Percentiles rank a stretch among this genome's conserved stretches.
These are phyloP conservation scores for Aegilops speltoides DNA, from an alignment of 176 grass and related monocot genomes.

Conservation along the genomic window DNA sequence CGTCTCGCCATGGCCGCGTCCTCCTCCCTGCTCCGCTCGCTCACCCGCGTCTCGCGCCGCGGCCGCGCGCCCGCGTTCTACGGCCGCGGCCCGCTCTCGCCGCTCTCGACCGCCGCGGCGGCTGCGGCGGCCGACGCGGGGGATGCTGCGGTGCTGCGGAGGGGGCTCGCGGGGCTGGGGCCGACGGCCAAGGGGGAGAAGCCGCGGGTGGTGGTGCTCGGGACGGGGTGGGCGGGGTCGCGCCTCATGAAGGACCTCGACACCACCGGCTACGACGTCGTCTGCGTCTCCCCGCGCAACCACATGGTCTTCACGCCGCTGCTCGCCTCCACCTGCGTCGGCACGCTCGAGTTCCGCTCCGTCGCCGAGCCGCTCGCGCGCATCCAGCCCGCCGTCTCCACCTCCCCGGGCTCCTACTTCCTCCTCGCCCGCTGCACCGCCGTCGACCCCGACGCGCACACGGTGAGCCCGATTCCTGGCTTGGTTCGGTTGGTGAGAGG, in stretches of 20 bases:
- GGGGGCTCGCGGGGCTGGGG: constrained; percentile 46
- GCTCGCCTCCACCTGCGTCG: constrained; percentile 96
- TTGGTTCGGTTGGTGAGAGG: not conserved
- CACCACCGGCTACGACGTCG: constrained; percentile 71
- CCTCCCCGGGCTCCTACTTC: constrained; percentile 73
- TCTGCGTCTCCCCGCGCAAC: constrained; percentile 93
- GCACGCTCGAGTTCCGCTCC: constrained; percentile 98
- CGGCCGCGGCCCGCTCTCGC: not conserved
- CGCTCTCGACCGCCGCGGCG: constrained; percentile 20
- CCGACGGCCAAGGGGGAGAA: constrained; percentile 79
- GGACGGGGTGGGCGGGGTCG: constrained; percentile 89
- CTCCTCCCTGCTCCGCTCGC: constrained; percentile 34
- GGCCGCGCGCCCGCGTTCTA: not conserved
- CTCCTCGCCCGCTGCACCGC: constrained; percentile 80
- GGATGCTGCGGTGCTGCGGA: constrained; percentile 4
- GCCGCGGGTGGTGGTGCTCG: constrained; percentile 84
- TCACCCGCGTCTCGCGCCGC: constrained; percentile 26
- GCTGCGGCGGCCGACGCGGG: not conserved
- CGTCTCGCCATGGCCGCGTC: constrained; percentile 35
- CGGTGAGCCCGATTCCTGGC: constrained; percentile 36
- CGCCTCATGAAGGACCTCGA: constrained; percentile 91
- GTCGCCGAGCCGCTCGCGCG: constrained; percentile 77
- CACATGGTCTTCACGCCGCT: constrained; percentile 99
- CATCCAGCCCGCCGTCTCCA: constrained; percentile 88
- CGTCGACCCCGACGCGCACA: constrained; percentile 64